phyloP scores from a whole-genome alignment of 2,329 filamentous ascomycete genomes.

The Aureobasidium sp. region DNA sequence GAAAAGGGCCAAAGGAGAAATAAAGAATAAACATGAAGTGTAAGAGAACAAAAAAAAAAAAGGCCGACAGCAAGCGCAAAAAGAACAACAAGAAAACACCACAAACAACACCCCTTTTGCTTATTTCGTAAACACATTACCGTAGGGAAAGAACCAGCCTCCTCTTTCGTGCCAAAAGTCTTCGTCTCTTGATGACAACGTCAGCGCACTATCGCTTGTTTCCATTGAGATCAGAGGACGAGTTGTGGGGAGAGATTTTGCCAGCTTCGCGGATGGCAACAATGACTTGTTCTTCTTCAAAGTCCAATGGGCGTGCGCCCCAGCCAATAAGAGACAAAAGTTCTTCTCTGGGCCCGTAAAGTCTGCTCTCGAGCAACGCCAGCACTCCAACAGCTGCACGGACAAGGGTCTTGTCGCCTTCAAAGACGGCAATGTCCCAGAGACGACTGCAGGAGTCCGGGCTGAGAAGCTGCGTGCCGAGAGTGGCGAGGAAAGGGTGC shows the following conservation, averaged over 20 bases:
- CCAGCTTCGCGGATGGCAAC: constrained; percentile 31
- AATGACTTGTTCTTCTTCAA: constrained; percentile 37
- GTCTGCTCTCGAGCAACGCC: constrained; percentile 42
- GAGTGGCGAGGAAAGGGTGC: constrained; percentile 52
- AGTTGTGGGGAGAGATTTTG: constrained; percentile 22
- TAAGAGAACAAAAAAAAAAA: not conserved
- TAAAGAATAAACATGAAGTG: constrained; percentile 5
- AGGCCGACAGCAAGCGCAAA: not conserved
- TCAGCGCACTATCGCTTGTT: constrained; percentile 11
- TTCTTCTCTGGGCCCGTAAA: constrained; percentile 41
- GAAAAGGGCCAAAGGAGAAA: not conserved
- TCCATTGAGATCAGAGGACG: not conserved
- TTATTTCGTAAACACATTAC: constrained; percentile 12
- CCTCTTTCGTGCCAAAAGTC: not conserved
- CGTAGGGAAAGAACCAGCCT: not conserved
- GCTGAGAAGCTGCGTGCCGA: constrained; percentile 58
- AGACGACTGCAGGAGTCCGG: constrained; percentile 65
- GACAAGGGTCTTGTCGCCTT: constrained; percentile 67
- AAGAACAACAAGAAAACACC: constrained; percentile 4
- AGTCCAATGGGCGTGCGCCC: constrained; percentile 29
- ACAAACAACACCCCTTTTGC: not conserved
- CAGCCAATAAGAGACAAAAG: constrained; percentile 39
- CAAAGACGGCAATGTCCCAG: constrained; percentile 79
- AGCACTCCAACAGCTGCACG: constrained; percentile 65
- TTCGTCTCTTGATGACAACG: not conserved